Conservation (phyloP, 495 filamentous ascomycete genomes). For the Pyrenula massariospora region DNA sequence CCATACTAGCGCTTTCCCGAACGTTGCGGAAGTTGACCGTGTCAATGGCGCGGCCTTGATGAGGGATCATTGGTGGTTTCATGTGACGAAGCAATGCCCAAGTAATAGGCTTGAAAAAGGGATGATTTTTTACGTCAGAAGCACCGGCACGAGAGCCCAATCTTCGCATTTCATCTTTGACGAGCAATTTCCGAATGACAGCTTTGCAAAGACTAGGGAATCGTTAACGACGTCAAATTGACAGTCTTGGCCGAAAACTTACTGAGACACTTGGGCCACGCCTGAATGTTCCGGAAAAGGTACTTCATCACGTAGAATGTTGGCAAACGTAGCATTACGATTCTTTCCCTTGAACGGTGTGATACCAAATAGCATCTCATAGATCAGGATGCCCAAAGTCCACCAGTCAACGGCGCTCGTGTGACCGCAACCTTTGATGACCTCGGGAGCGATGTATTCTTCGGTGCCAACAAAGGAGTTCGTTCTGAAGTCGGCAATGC, state of each 20-base stretch:
- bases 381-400: conserved; percentile 93
- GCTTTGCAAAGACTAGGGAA: conserved; percentile 77
- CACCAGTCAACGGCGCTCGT: conserved; percentile 99
- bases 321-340: conserved; percentile 93
- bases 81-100: conserved; percentile 95
- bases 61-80: conserved; percentile 97
- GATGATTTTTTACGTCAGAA: conserved; percentile 91
- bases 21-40: conserved; percentile 96
- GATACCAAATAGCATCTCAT: conserved; percentile 98
- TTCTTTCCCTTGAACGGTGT: conserved; percentile 99
- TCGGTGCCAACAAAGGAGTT: conserved; percentile 98
- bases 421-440: conserved; percentile 96
- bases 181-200: conserved; percentile 88
- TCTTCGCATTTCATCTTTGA: conserved; percentile 94
- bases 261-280: conserved; percentile 81
- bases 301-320: conserved; percentile 91
- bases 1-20: conserved; percentile 91
- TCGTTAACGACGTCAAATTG: too few species aligned
- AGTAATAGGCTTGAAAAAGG: conserved; percentile 90
- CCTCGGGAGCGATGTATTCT: conserved; percentile 96
- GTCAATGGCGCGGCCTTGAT: conserved; percentile 83
- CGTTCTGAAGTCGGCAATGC: conserved; percentile 95
- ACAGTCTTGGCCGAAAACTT: too few species aligned
- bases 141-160: conserved; percentile 91
- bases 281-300: conserved; percentile 84